Conservation (phyloP, 768 basidiomycete genomes). For the Rhizopogon sp. region DNA sequence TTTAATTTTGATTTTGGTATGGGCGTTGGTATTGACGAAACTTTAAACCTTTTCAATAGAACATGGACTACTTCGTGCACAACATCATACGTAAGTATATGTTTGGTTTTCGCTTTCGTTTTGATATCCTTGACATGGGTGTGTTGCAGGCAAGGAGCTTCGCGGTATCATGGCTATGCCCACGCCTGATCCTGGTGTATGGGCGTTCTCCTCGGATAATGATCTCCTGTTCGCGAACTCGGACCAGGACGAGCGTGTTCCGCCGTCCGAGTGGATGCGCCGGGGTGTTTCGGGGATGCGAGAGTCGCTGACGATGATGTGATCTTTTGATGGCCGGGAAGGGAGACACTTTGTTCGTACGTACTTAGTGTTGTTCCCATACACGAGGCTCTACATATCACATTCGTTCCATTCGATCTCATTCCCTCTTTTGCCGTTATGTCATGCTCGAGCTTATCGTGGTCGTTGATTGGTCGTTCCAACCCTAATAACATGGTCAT, state of each 20-base stretch:
- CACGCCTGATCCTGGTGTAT: constrained; percentile 51
- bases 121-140: background rate
- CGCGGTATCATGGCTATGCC: constrained; percentile 56
- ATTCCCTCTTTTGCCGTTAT: background rate
- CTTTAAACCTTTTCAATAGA: constrained; percentile 26
- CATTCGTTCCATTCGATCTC: background rate
- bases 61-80: constrained; percentile 67
- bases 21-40: constrained; percentile 2
- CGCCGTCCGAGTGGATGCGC: constrained; percentile 54
- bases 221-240: constrained; percentile 43
- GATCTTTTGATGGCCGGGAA: background rate
- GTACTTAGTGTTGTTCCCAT: no score
- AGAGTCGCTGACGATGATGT: constrained; percentile 10
- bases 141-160: constrained; percentile 49
- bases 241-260: constrained; percentile 25
- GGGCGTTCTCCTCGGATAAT: constrained; percentile 60
- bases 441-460: background rate
- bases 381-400: background rate
- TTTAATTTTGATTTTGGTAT: background rate
- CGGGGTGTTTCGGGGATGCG: constrained; percentile 45
- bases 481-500: no score
- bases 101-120: background rate
- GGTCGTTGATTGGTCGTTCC: background rate
- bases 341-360: no score
- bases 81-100: constrained; percentile 54